Conservation (phyloP, 106 monocot species). For the Dioscorea alata region DNA sequence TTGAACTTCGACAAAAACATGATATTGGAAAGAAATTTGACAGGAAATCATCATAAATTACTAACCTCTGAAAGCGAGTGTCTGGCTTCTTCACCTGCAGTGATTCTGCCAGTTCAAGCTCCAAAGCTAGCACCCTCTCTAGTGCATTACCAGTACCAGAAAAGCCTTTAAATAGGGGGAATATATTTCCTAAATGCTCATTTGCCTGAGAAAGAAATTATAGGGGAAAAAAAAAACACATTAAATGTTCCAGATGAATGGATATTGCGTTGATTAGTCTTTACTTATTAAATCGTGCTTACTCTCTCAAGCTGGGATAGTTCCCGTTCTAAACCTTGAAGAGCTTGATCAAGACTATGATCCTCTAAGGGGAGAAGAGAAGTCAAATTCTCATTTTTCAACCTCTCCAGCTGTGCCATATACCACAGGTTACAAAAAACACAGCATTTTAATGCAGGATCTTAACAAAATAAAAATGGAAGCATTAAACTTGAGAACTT, state of each 20-base stretch:
- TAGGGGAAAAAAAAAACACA: too few relatives aligned
- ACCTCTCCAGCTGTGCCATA: constrained; percentile 62
- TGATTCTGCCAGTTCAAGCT: constrained; percentile 86
- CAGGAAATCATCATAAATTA: too few relatives aligned
- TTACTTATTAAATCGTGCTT: neutral
- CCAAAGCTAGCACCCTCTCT: constrained; percentile 81
- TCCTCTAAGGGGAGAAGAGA: constrained; percentile 40
- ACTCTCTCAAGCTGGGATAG: constrained; percentile 71
- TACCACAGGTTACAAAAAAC: too few relatives aligned
- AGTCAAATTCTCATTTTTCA: constrained; percentile 68
- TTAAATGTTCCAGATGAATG: too few relatives aligned
- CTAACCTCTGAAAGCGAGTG: constrained; percentile 61
- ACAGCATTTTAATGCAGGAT: too few relatives aligned
- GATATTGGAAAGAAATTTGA: too few relatives aligned
- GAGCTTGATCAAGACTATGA: constrained; percentile 39
- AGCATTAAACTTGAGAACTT: too few relatives aligned
- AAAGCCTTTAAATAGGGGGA: constrained; percentile 58
- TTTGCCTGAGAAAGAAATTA: constrained; percentile 44
- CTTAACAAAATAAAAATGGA: too few relatives aligned
- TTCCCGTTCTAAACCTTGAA: constrained; percentile 58
- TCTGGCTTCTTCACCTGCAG: constrained; percentile 53
- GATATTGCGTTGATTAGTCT: neutral
- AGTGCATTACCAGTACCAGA: constrained; percentile 63
- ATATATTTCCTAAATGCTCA: constrained; percentile 62
- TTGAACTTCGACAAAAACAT: too few relatives aligned